Base-by-base conservation (phyloP, 2,329 filamentous ascomycete genomes). In the Diaporthe ampelina region DNA sequence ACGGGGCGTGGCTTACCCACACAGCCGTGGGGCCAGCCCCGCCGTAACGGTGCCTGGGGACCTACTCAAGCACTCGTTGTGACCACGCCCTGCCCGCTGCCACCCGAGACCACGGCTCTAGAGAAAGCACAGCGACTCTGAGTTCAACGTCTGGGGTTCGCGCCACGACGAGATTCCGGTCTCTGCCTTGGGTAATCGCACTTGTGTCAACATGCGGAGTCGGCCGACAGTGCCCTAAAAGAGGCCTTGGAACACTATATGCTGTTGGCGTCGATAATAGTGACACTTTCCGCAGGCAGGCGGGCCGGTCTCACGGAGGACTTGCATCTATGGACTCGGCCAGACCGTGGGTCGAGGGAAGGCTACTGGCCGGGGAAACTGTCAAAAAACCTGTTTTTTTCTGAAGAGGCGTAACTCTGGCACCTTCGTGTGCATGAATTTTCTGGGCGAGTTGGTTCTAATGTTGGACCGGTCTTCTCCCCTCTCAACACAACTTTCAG, bases 331-430 rank as follows among this genome's bases (percentile, higher is more conserved):
- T 63, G 70, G 70, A 61, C 70, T 72, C 45, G 58, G 70, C 45
- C 37, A 63, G 57, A 54, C 24, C 70, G 26, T 68, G 45, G 70
- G 32, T 61, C 69, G 37, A 29, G 32, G 70, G 37, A 21, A 63
- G 45, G 26, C 57, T 40, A 63, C 57, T 63, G 57, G 57, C 32
- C 52, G 35, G 24, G 50, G 70, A 56, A 63, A n/a, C 19, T 61
- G 45, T 72, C 10, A 37, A 54, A 63, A 72, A 72, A 72, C 70
- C 58, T 59, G 70, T 72, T 72, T 72, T 72, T 7, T 67, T 50
- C 48, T 52, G 9, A 43, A 56, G 48, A 35, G 21, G 57, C 63
- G 45, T 54, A 50, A 35, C 57, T 72, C 26, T 72, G 57, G 45
- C 45, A 56, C 40, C 57, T 63, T 13, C n/a, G 61, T 52, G 50